Base-by-base conservation (phyloP, 352 stramenopile species). In the Aphanomyces astaci region DNA sequence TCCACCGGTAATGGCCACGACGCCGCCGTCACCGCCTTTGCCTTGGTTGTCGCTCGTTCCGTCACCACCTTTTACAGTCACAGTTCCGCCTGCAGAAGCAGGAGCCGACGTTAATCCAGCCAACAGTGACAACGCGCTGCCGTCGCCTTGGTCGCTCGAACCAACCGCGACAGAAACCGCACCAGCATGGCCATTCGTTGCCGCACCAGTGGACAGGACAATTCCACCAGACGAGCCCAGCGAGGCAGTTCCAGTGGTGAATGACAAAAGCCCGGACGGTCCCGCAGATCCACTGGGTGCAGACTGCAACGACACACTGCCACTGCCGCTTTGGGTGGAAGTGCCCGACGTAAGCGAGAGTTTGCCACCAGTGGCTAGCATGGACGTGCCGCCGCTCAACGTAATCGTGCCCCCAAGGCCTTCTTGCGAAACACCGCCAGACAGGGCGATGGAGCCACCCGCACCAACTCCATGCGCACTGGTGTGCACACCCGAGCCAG, bases 11-110 rank as follows among this genome's bases (percentile, higher is more conserved):
- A 92, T 33, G 27, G 73, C 63, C 43, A 90, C 72, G 36, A 73
- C 63, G 28, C 84, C 84, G 10, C 84, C 84, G 49, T 92, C 80
- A 15, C 84, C 84, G 48, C 84, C 84, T 45, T 92, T 81, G 25
- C 81, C 84, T 66, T 80, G 80, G 64, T 87, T 89, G 32, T 87
- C 78, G 63, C 84, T 90, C 48, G 74, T 73, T 33, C 84, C 84
- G 30, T 73, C 73, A 2, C 84, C 84, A 49, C 78, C 80, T 30
- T 31, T 73, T 51, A 92, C 70, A 4, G 66, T 64, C 15, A 92
- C 48, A 40, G 60, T 71, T 46, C 84, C 84, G 46, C 84, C 84
- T 32, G 77, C 79, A 5, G 78, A 77, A 46, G 78, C 82, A 48
- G 79, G 62, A 54, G 76, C 77, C 19, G 66, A 76, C 4, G 79